Percentiles rank a stretch among this genome's conserved stretches.
These are phyloP conservation scores for Croton laevigatus DNA, from an alignment of 441 rosid genomes.

Conservation along the genomic window DNA sequence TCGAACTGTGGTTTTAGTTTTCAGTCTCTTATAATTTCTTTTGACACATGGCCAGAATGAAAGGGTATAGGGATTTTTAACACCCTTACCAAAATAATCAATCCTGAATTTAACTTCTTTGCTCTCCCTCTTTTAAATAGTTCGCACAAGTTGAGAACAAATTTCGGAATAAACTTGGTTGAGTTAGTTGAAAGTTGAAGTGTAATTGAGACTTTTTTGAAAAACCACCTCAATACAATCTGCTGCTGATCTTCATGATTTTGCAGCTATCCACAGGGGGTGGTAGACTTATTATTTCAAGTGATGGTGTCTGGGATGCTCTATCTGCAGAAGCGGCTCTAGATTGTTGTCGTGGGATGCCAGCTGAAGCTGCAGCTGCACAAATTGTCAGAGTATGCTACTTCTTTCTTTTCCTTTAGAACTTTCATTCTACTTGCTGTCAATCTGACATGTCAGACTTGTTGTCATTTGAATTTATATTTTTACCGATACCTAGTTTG, in stretches of 20 bases:
- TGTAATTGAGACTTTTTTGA: too few species aligned
- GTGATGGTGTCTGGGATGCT: slow-evolving; percentile 99
- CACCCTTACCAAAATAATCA: not conserved
- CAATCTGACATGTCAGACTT: not conserved
- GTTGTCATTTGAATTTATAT: not conserved
- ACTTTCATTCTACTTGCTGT: not conserved
- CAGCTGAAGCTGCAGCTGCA: slow-evolving; percentile 84
- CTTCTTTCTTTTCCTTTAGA: slow-evolving; percentile 2
- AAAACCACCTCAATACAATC: not conserved
- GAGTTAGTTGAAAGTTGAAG: not conserved
- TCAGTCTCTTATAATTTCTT: not conserved
- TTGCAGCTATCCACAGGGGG: slow-evolving; percentile 86
- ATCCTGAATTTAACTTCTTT: not conserved
- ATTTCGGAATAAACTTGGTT: not conserved
- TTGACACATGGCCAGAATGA: not conserved
- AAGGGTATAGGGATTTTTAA: not conserved
- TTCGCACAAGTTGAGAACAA: not conserved
- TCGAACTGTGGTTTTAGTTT: slow-evolving; percentile 6
- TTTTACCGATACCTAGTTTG: not conserved
- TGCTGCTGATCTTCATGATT: slow-evolving; percentile 14
- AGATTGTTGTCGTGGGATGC: slow-evolving; percentile 90
- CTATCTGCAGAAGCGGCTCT: slow-evolving; percentile 75
- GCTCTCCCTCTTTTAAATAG: not conserved
- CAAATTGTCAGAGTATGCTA: slow-evolving; percentile 80
- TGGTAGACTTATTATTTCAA: slow-evolving; percentile 86